Evolutionary conservation across 2,329 filamentous ascomycete species (phyloP).

Genomic region (Talaromyces amestolkiae): DNA sequence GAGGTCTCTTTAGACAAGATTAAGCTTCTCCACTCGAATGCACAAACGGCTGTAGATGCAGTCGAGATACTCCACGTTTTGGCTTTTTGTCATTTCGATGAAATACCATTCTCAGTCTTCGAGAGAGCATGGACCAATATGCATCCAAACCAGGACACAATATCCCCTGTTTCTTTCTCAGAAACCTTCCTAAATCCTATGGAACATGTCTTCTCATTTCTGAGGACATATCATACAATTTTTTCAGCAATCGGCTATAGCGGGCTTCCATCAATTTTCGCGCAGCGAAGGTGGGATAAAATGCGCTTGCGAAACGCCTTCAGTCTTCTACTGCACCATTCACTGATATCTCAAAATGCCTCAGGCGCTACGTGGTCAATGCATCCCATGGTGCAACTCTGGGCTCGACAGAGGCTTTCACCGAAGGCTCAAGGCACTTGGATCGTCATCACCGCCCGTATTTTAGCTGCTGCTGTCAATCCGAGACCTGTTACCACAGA

Average conservation of each 20-base stretch:
- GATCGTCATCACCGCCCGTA: not conserved
- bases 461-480: too few relatives aligned
- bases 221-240: too few relatives aligned
- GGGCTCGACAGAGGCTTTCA: slow-evolving; percentile 6
- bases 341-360: not conserved
- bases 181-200: too few relatives aligned
- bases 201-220: too few relatives aligned
- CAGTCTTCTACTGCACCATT: not conserved
- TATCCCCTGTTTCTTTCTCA: too few relatives aligned
- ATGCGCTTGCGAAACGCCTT: not conserved
- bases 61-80: not conserved
- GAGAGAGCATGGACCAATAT: not conserved
- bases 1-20: slow-evolving; percentile 2
- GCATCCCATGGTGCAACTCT: slow-evolving; percentile 3
- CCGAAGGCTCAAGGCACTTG: not conserved
- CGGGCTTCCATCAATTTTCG: not conserved
- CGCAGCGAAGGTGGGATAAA: not conserved
- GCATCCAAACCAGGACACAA: too few relatives aligned
- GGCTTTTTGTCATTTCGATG: slow-evolving; percentile 1
- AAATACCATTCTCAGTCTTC: not conserved
- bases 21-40: not conserved
- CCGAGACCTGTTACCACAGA: too few relatives aligned
- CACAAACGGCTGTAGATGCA: not conserved
- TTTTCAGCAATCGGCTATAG: too few relatives aligned
- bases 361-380: not conserved